Base-by-base conservation (phyloP, 2,329 filamentous ascomycete species). In the Calonectria henricotiae region DNA sequence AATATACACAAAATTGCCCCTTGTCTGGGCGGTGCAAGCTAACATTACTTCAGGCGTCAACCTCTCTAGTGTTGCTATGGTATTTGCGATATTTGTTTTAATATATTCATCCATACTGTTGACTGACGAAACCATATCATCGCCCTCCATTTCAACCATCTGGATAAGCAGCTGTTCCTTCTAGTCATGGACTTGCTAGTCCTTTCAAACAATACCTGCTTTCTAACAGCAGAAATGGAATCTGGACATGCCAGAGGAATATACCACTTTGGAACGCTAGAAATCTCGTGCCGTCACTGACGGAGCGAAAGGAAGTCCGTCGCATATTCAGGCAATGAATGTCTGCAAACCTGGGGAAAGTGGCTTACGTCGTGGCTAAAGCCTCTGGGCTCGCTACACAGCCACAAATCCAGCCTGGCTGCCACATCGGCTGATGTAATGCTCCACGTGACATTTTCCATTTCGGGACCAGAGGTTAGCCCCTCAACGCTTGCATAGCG, bases 401-500 rank as follows among this genome's bases (percentile, higher is more conserved):
- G 75, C 75, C 75, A 76, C 74, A 64, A 20, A 58, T 51, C 39
- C 5, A 32, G 11, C 11, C 30, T 4, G 27, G 27, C 4, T 30
- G 27, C 39, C 23, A 15, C 17, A 12, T 8, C 13, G 46, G 78
- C 76, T 82, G 77, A 81, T 68, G 71, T 80, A 80, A 81, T 23
- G 20, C 46, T 55, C 35, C 82, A 83, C 82, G 82, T 83, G 82
- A 83, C 71, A 30, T 65, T 15, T 41, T n/a, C 62, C 69, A 62
- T 73, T 73, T 73, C 67, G 49, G 69, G 63, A 61, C 62, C 70
- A 69, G 68, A 69, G 70, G 70, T 68, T 75, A 84, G 81, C 83
- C 83, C 83, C 83, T 84, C 82, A 79, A 76, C 75, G 78, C 79
- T 82, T 82, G 80, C 77, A 82, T 82, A 83, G 81, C 80, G 83